Percentiles rank a stretch among this genome's conserved stretches.
phyloP scores from a whole-genome alignment of 2,329 filamentous ascomycete species.

The Alternaria ventricosa region DNA sequence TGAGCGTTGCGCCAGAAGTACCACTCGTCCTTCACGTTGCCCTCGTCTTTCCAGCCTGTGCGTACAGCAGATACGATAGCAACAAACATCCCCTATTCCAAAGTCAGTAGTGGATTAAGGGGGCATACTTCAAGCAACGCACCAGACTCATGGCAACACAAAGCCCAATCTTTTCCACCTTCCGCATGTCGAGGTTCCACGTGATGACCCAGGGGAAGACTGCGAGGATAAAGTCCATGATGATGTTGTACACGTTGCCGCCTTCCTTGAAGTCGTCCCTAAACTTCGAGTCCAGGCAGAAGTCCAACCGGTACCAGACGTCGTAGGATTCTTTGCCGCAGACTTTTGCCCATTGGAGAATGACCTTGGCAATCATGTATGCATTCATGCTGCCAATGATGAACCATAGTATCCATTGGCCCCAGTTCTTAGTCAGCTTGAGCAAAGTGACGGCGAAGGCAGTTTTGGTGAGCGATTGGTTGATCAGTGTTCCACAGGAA shows the following conservation, averaged over 20 bases:
- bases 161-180: slow-evolving; percentile 58
- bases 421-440: slow-evolving; percentile 55
- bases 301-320: slow-evolving; percentile 57
- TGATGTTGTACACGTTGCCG: slow-evolving; percentile 61
- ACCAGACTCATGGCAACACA: slow-evolving; percentile 59
- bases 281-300: slow-evolving; percentile 52
- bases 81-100: slow-evolving; percentile 52
- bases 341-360: slow-evolving; percentile 59
- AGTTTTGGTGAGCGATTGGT: slow-evolving; percentile 47
- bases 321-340: slow-evolving; percentile 54
- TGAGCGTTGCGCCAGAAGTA: slow-evolving; percentile 60
- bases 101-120: neutral
- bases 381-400: slow-evolving; percentile 59
- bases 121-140: neutral
- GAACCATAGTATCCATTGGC: slow-evolving; percentile 56
- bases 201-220: slow-evolving; percentile 60
- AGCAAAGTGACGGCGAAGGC: slow-evolving; percentile 51
- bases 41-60: slow-evolving; percentile 58
- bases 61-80: slow-evolving; percentile 58
- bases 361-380: slow-evolving; percentile 56
- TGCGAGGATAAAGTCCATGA: slow-evolving; percentile 62
- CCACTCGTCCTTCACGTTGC: slow-evolving; percentile 54
- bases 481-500: slow-evolving; percentile 49
- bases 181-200: slow-evolving; percentile 57
- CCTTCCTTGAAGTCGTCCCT: slow-evolving; percentile 57